Conservation (phyloP, 176 grass and related monocot species). For the Oryza rufipogon region DNA sequence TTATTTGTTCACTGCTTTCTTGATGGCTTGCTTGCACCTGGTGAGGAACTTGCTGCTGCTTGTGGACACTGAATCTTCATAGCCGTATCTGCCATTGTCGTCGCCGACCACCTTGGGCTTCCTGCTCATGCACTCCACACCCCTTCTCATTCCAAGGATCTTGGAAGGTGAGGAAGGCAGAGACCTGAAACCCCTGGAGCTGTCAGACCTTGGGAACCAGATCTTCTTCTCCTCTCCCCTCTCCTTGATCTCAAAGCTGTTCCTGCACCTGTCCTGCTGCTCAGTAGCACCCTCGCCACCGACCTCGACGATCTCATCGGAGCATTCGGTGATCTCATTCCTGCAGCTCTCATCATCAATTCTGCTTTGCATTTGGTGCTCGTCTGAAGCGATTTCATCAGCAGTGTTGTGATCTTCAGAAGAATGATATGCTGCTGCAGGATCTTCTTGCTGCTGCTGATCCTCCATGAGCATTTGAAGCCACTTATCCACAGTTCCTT, state of each 20-base stretch:
- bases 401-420: slow-evolving; percentile 8
- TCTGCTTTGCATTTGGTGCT: slow-evolving; percentile 35
- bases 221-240: slow-evolving; percentile 60
- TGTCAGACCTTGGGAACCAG: slow-evolving; percentile 62
- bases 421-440: slow-evolving; percentile 25
- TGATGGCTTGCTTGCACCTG: slow-evolving; percentile 77
- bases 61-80: slow-evolving; percentile 49
- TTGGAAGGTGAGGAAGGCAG: slow-evolving; percentile 90
- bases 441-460: slow-evolving; percentile 38
- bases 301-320: slow-evolving; percentile 52
- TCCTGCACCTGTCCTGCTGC: slow-evolving; percentile 36
- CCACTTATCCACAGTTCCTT: slow-evolving; percentile 74
- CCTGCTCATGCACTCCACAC: slow-evolving; percentile 68
- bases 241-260: slow-evolving; percentile 73
- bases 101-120: slow-evolving; percentile 67
- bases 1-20: slow-evolving; percentile 86
- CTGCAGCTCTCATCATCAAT: slow-evolving; percentile 26
- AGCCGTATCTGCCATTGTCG: slow-evolving; percentile 42
- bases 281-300: slow-evolving; percentile 36
- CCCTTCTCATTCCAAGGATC: slow-evolving; percentile 72
- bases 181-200: slow-evolving; percentile 76
- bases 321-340: slow-evolving; percentile 41
- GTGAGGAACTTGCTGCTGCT: slow-evolving; percentile 76
- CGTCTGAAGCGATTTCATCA: slow-evolving; percentile 8
- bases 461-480: slow-evolving; percentile 69